Percentiles rank a stretch among this genome's conserved stretches.
Conservation (phyloP, 139 green algal genomes). For the Micromonas pusilla region DNA sequence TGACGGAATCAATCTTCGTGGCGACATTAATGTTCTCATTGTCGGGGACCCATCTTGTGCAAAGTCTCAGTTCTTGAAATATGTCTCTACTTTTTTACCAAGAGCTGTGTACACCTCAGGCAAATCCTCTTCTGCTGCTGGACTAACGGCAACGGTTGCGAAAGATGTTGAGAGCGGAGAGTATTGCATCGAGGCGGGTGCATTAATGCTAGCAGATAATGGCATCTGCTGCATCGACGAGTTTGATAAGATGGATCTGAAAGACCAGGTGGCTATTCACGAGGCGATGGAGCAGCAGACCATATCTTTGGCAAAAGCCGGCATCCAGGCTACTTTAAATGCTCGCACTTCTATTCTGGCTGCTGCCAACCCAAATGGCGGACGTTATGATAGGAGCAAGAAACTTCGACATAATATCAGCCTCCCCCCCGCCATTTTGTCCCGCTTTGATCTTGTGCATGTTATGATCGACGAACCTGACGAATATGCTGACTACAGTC, state of each 20-base stretch:
- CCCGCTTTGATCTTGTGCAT: slow-evolving; percentile 86
- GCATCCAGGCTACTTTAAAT: slow-evolving; percentile 97
- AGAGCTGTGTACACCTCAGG: slow-evolving; percentile 91
- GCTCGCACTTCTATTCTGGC: slow-evolving; percentile 86
- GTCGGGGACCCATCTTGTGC: slow-evolving; percentile 94
- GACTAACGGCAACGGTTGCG: slow-evolving; percentile 87
- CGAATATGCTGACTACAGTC: slow-evolving; percentile 29
- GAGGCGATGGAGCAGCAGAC: slow-evolving; percentile 99
- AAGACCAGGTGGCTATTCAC: slow-evolving; percentile 96
- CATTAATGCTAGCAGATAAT: slow-evolving; percentile 95
- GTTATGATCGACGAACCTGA: slow-evolving; percentile 45
- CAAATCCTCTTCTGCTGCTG: slow-evolving; percentile 89
- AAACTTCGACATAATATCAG: slow-evolving; percentile 95
- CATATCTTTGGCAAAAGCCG: slow-evolving; percentile 97
- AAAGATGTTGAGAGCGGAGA: slow-evolving; percentile 60
- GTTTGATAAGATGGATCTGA: slow-evolving; percentile 99
- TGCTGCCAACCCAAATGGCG: slow-evolving; percentile 88
- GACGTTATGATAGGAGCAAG: slow-evolving; percentile 86
- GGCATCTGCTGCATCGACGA: slow-evolving; percentile 99
- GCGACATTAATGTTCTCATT: slow-evolving; percentile 98
- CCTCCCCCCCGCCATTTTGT: slow-evolving; percentile 95
- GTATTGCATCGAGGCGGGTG: slow-evolving; percentile 83
- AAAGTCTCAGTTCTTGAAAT: slow-evolving; percentile 99
- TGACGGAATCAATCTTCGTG: slow-evolving; percentile 57
- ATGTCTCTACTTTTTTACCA: slow-evolving; percentile 44